A percentile compares a stretch with the other conserved stretches of the same genome.
phyloP scores from a whole-genome alignment of 2,329 filamentous ascomycete genomes.

The Pezicula radicicola region DNA sequence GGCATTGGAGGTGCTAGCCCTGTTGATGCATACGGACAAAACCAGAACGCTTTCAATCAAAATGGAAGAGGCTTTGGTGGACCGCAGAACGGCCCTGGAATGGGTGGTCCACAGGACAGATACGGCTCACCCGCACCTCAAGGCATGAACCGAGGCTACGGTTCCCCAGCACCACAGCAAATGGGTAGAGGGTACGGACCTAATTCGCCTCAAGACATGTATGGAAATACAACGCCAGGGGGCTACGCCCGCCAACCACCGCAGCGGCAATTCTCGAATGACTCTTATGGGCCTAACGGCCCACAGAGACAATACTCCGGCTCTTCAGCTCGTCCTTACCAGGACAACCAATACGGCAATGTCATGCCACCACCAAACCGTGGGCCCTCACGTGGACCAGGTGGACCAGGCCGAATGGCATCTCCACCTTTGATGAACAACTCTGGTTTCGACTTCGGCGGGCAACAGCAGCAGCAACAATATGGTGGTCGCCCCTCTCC shows the following conservation, averaged over 20 bases:
- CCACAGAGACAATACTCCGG: slow-evolving; percentile 18
- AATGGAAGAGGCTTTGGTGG: slow-evolving; percentile 12
- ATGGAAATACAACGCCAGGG: slow-evolving; percentile 10
- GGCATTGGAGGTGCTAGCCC: slow-evolving; percentile 6
- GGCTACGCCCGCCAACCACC: slow-evolving; percentile 13
- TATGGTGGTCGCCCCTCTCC: background rate
- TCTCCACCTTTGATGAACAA: slow-evolving; percentile 21
- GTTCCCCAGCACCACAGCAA: slow-evolving; percentile 2
- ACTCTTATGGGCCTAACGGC: slow-evolving; percentile 16
- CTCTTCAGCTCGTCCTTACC: slow-evolving; percentile 8
- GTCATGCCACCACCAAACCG: slow-evolving; percentile 3
- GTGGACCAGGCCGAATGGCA: slow-evolving; percentile 15
- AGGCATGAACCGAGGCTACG: slow-evolving; percentile 10
- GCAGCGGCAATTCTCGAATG: slow-evolving; percentile 20
- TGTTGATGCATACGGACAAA: slow-evolving; percentile 15
- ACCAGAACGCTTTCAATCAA: slow-evolving; percentile 13
- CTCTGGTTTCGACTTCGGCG: slow-evolving; percentile 22
- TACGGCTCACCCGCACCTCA: slow-evolving; percentile 6
- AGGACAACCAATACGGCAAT: slow-evolving; percentile 9
- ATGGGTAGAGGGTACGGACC: slow-evolving; percentile 6
- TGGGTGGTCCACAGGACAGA: slow-evolving; percentile 5
- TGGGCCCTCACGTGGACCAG: slow-evolving; percentile 16
- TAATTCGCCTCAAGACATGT: slow-evolving; percentile 14
- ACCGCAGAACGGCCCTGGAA: slow-evolving; percentile 4
- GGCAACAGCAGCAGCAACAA: background rate